Conservation (phyloP, 1,284 basidiomycete species). For the Coriolopsis trogii region DNA sequence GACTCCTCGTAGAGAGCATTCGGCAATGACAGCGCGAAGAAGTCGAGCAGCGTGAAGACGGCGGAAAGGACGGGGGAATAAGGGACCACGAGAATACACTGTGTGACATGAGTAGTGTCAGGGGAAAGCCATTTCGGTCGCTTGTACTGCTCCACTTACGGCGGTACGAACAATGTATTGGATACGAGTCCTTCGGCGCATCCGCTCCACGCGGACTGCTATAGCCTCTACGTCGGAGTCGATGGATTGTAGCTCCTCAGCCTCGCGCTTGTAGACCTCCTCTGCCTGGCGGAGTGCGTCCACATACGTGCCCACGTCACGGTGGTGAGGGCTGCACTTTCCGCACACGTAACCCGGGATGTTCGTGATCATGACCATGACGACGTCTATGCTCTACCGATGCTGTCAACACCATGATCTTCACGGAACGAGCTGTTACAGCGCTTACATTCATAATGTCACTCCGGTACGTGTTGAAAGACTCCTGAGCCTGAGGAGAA, state of each 20-base stretch:
- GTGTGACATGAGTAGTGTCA: background rate
- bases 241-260: too few species aligned
- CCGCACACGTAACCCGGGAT: constrained; percentile 9
- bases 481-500: too few species aligned
- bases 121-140: background rate
- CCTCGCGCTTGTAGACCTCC: background rate
- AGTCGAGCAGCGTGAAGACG: constrained; percentile 3
- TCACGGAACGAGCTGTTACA: background rate
- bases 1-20: too few species aligned
- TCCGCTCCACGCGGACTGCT: too few species aligned
- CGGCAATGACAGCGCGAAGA: background rate
- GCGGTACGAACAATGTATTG: background rate
- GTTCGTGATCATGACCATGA: background rate
- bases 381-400: constrained; percentile 1
- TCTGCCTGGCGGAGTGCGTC: background rate
- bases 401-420: background rate
- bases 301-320: background rate
- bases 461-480: too few species aligned
- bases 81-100: constrained; percentile 2
- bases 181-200: too few species aligned
- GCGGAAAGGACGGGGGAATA: constrained; percentile 5
- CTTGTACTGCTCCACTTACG: background rate
- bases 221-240: background rate
- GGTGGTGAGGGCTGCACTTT: background rate
- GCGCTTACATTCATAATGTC: background rate